Evolutionary conservation across 805 yeast species (phyloP).

Genomic region (Pichia heedii): DNA sequence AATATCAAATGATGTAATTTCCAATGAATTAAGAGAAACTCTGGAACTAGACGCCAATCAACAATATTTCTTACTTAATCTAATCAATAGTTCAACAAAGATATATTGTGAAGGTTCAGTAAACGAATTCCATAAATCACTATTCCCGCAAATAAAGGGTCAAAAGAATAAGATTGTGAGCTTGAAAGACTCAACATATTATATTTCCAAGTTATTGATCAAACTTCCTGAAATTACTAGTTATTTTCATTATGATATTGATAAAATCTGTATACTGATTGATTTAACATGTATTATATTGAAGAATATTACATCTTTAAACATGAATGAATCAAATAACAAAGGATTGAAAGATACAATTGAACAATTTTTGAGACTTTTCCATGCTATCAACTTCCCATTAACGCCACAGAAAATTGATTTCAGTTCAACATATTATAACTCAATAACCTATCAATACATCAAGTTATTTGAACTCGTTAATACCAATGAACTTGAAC

Average conservation of each 20-base stretch:
- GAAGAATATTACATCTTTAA: not conserved
- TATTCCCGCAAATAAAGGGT: slow-evolving; percentile 12
- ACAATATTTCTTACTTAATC: slow-evolving; percentile 29
- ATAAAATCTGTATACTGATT: slow-evolving; percentile 6
- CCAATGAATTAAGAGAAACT: slow-evolving; percentile 23
- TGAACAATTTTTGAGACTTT: slow-evolving; percentile 3
- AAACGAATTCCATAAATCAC: slow-evolving; percentile 12
- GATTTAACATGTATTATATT: slow-evolving; percentile 1
- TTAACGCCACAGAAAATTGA: not conserved
- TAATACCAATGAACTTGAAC: slow-evolving; percentile 11
- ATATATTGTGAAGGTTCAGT: slow-evolving; percentile 23
- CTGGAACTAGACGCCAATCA: slow-evolving; percentile 18
- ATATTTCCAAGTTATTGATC: slow-evolving; percentile 11
- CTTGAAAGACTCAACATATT: slow-evolving; percentile 7
- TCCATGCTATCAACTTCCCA: slow-evolving; percentile 9
- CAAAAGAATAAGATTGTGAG: not conserved
- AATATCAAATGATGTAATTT: slow-evolving; percentile 15
- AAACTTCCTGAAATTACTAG: slow-evolving; percentile 6
- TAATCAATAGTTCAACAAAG: slow-evolving; percentile 33
- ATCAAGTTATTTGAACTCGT: slow-evolving; percentile 12
- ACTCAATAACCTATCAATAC: slow-evolving; percentile 17
- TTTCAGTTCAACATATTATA: slow-evolving; percentile 10
- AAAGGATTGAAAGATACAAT: not conserved
- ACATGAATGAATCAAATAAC: not conserved
- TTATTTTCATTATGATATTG: slow-evolving; percentile 11